Base-by-base conservation (phyloP, 176 grass and related monocot species). In the Pharus latifolius region DNA sequence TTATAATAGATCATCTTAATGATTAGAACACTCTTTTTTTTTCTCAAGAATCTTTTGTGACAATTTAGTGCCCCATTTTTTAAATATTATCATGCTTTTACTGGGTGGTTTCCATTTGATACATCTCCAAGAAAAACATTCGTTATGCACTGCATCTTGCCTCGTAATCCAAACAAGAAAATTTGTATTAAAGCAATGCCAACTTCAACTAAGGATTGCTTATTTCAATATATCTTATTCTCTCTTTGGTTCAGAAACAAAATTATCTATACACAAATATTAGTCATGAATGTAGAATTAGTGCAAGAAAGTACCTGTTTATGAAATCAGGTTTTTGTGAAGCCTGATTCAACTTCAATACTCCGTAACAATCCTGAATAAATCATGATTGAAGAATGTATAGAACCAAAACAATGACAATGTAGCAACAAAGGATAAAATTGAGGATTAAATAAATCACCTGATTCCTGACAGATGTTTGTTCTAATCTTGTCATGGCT, bases 251-350 rank as follows among this genome's bases (percentile, higher is more conserved):
- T n/a, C n/a, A n/a, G n/a, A n/a, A n/a, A n/a, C n/a, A n/a, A n/a
- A n/a, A n/a, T n/a, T n/a, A n/a, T n/a, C n/a, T n/a, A n/a, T 24
- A 26, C 1, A 51, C 27, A 72, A 25, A 18, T 29, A 80, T 46
- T 35, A 56, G 48, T 13, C 63, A 19, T 0, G 1, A 60, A 52
- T 51, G 32, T 18, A 22, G 5, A 43, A 48, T 33, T 63, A 58
- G 69, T 25, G 60, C 12, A 71, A 76, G 4, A 63, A n/a, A 70
- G 65, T 90, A 98, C 94, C 87, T 98, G 73, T 98, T 98, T 57
- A 80, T 53, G 76, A 98, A 98, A 70, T 98, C 94, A 54, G 81
- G 75, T 78, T 90, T 98, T 48, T 87, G 83, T 50, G 84, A 84
- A 41, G 72, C 94, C 20, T 58, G 67, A 51, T 85, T 86, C 38